Evolutionary conservation across 2,329 filamentous ascomycete species (phyloP), one percentile per base, ranked within the genome.

Genomic region (Diaporthe vaccinii): DNA sequence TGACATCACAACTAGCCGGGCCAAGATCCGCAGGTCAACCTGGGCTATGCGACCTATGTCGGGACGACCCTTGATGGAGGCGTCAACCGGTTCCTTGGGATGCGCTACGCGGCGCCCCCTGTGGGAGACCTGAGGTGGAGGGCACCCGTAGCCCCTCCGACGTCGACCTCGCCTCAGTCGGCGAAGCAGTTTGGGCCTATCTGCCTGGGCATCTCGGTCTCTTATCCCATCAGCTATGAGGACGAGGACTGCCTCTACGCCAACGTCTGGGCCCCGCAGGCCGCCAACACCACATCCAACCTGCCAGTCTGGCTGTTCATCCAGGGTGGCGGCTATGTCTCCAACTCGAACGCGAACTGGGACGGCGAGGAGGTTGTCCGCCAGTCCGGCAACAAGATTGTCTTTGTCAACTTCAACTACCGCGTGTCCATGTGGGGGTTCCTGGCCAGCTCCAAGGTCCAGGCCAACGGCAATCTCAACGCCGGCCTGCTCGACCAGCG

Each of bases 401-500:
- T 92, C 20, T 86, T 90, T 72, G 89, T 92, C 67, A 89, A 89
- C 78, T 91, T 92, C 80, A 91, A 91, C 82, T 92, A 92, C 79
- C 87, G 92, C 9, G 89, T 93, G 9, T 91, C 91, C 0, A 83
- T 90, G 0, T 89, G 89, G 78, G 92, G 92, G 0, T 94, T 93
- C 78, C 85, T 94, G 1, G 88, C 90, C 0, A 88, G 90, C 62
- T 86, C 90, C 53, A 84, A 87, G 41, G 85, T 93, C 14, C 86
- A 87, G 51, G 80, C 83, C 7, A 83, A 90, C 77, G 91, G 91
- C 0, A 86, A 88, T 67, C 84, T 93, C 12, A 94, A 94, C 79
- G 90, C 84, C 2, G 92, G 92, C 0, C 81, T 94, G 10, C 84
- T 93, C 3, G 92, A 94, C 78, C 91, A 93, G 82, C 85, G 91